A percentile compares a stretch with the other conserved stretches of the same genome.
These are phyloP conservation scores for Vitis labrusca DNA, from an alignment of 164 flowering plant species.

Conservation along the genomic window DNA sequence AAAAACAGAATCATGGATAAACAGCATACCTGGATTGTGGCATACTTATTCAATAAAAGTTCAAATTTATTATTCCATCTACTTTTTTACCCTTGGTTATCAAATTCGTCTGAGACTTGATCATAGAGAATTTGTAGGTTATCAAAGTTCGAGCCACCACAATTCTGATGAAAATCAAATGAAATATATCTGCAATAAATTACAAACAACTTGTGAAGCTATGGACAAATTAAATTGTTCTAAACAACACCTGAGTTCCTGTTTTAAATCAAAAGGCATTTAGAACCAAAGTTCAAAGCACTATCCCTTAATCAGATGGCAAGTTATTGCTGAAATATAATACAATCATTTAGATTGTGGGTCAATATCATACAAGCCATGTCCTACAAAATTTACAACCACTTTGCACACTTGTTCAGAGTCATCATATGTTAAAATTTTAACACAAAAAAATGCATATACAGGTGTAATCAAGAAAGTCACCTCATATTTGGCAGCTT, in stretches of 20 bases:
- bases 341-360: no score
- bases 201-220: neutral
- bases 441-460: neutral
- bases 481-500: slow-evolving; percentile 84
- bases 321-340: no score
- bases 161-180: slow-evolving; percentile 86
- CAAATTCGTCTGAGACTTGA: slow-evolving; percentile 65
- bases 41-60: slow-evolving; percentile 10
- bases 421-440: neutral
- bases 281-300: no score
- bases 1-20: slow-evolving; percentile 43
- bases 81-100: slow-evolving; percentile 74
- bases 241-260: neutral
- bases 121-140: slow-evolving; percentile 67
- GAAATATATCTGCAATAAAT: slow-evolving; percentile 68
- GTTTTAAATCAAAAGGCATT: no score
- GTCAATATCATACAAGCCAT: no score
- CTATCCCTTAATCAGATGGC: no score
- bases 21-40: slow-evolving; percentile 22
- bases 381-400: no score
- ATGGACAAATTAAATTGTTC: neutral
- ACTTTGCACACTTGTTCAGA: no score
- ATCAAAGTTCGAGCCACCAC: slow-evolving; percentile 71
- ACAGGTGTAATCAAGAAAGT: slow-evolving; percentile 15
- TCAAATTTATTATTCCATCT: neutral